Base-by-base conservation (phyloP, 352 stramenopile species). In the Thalassiosira pacifica region DNA sequence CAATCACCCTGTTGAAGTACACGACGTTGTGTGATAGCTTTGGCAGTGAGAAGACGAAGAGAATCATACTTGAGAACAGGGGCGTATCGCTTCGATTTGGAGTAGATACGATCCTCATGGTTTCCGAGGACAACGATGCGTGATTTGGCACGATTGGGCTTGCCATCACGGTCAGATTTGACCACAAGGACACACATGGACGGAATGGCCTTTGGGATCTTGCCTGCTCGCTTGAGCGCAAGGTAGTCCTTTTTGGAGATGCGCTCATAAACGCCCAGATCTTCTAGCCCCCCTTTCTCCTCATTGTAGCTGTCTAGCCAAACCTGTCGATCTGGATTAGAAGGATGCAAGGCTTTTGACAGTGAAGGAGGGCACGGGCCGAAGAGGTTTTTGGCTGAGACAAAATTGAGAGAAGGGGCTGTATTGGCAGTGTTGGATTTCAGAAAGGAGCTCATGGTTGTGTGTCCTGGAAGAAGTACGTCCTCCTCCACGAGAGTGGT, bases 271-370 rank as follows among this genome's bases (percentile, higher is more conserved):
- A 60, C 70, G 18, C 37, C 59, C 18, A 80, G 1, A 32, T 32
- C 22, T 29, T 72, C n/a, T 37, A 80, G 19, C 16, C n/a, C 26
- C 10, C 24, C 10, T 48, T 80, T 80, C 55, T 82, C 75, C 57
- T 76, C 75, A 40, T 69, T 55, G 52, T 76, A 76, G 9, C 24
- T 68, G 27, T 45, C 8, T 18, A 82, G 64, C 75, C 75, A 82
- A 24, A 82, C 45, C 0, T 70, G 11, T 0, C 75, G 29, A 61
- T 82, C 75, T 18, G 75, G 75, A 32, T 82, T 52, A 18, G 42
- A 63, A 1, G 22, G 16, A 55, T 48, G 37, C 1, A 82, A 22
- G 0, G 75, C 75, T 19, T 67, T 24, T 18, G 57, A 3, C 2
- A 82, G 75, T 9, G 48, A 55, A 0, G 75, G 37, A 26, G 75